These are phyloP conservation scores for Termitomyces sp. DNA, from an alignment of 768 basidiomycete species.

Conservation along the genomic window DNA sequence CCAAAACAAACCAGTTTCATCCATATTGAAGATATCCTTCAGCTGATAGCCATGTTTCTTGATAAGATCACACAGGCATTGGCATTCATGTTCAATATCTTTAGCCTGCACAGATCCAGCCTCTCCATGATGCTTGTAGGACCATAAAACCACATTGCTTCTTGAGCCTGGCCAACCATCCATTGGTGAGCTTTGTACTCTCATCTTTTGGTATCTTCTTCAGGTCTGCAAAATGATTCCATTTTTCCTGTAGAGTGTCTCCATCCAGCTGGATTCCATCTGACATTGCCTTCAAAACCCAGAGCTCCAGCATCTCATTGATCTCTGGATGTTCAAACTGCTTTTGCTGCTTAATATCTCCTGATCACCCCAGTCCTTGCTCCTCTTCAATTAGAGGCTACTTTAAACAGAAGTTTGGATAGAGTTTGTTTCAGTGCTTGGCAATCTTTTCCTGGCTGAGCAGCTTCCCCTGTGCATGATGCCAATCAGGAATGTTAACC, in stretches of 20 bases:
- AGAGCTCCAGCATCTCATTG: conserved; percentile 9
- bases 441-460: no score
- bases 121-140: conserved; percentile 29
- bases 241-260: conserved; percentile 30
- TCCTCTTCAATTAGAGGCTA: conserved; percentile 2
- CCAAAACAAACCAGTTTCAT: no score
- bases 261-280: conserved; percentile 28
- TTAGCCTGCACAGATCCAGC: conserved; percentile 24
- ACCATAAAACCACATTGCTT: conserved; percentile 19
- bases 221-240: conserved; percentile 30
- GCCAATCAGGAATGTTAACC: no score
- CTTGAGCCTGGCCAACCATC: conserved; percentile 30
- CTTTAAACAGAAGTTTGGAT: conserved; percentile 7
- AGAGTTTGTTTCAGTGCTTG: no score
- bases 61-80: conserved; percentile 24
- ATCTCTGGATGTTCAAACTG: conserved; percentile 9
- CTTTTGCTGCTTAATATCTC: not conserved
- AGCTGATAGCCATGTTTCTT: not conserved
- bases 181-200: conserved; percentile 27
- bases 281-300: conserved; percentile 20
- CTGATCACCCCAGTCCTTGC: not conserved
- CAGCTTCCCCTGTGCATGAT: no score
- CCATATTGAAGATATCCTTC: no score
- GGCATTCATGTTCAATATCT: conserved; percentile 21
- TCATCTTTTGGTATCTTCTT: conserved; percentile 25